A percentile compares a stretch with the other conserved stretches of the same genome.
Evolutionary conservation across 1,284 basidiomycete species (phyloP).

Genomic region (Trichosporon coremiiforme): DNA sequence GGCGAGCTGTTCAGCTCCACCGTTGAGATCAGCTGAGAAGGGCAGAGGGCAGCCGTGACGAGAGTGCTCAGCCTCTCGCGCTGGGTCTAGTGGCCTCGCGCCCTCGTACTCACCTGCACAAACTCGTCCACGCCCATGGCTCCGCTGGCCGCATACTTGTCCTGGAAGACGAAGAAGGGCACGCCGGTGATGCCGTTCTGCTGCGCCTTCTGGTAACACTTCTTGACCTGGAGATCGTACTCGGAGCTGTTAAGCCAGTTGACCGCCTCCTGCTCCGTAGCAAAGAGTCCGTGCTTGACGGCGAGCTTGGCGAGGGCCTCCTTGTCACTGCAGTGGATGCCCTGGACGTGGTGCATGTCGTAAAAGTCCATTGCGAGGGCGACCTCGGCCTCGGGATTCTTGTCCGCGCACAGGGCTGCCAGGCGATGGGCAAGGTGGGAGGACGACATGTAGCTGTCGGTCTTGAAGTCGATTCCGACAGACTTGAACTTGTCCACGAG

Average conservation of each 20-base stretch:
- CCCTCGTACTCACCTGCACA: slow-evolving; percentile 50
- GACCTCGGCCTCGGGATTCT: slow-evolving; percentile 50
- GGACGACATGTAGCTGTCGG: slow-evolving; percentile 48
- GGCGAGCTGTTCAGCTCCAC: too few relatives aligned
- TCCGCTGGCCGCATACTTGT: slow-evolving; percentile 54
- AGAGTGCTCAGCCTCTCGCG: too few relatives aligned
- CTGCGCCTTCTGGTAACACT: slow-evolving; percentile 45
- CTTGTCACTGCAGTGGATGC: slow-evolving; percentile 49
- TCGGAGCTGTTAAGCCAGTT: slow-evolving; percentile 46
- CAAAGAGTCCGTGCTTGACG: slow-evolving; percentile 53
- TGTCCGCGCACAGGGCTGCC: slow-evolving; percentile 40
- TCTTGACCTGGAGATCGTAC: slow-evolving; percentile 47
- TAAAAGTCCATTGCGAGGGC: slow-evolving; percentile 46
- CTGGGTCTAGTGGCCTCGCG: too few relatives aligned
- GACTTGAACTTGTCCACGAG: slow-evolving; percentile 49
- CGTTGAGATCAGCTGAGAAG: too few relatives aligned
- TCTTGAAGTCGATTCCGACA: slow-evolving; percentile 51
- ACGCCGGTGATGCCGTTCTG: slow-evolving; percentile 57
- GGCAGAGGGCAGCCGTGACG: too few relatives aligned
- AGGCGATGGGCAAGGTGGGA: slow-evolving; percentile 57
- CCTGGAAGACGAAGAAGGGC: slow-evolving; percentile 57
- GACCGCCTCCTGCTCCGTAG: slow-evolving; percentile 36
- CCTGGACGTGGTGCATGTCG: slow-evolving; percentile 54
- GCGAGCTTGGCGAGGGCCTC: slow-evolving; percentile 49
- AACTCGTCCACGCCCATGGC: slow-evolving; percentile 60